Conservation (phyloP, 2,329 filamentous ascomycete species). For the Sodiomyces alkalinus region DNA sequence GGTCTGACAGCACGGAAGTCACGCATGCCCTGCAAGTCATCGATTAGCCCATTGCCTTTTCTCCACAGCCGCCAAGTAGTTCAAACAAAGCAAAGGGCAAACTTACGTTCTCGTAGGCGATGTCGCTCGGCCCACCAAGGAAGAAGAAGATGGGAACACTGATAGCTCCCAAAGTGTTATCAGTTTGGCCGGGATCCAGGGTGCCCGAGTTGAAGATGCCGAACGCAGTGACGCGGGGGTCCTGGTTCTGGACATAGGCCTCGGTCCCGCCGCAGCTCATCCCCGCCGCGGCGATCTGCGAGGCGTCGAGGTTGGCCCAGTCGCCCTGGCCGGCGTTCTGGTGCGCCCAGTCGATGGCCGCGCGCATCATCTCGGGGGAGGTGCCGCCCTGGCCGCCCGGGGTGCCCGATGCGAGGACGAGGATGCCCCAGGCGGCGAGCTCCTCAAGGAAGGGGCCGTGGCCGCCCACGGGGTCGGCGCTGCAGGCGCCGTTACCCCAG, state of each 20-base stretch:
- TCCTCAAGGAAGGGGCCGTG: conserved; percentile 10
- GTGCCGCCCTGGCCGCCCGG: conserved; percentile 8
- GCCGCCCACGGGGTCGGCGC: conserved; percentile 8
- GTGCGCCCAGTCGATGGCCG: conserved; percentile 10
- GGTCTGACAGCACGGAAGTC: no score
- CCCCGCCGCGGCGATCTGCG: conserved; percentile 13
- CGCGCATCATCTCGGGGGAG: conserved; percentile 11
- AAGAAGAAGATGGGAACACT: conserved; percentile 9
- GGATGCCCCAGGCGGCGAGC: conserved; percentile 12
- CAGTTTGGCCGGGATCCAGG: conserved; percentile 3
- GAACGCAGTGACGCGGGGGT: conserved; percentile 10
- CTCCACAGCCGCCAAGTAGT: no score
- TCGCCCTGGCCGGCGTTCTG: conserved; percentile 8
- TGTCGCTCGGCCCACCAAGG: conserved; percentile 8
- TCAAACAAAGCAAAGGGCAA: no score
- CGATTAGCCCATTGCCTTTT: no score
- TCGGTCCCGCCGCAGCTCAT: conserved; percentile 16
- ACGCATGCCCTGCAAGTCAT: no score
- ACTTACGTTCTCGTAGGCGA: no score
- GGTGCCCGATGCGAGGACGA: conserved; percentile 12
- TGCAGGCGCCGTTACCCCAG: conserved; percentile 16
- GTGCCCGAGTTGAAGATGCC: conserved; percentile 13
- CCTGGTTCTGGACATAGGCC: conserved; percentile 11
- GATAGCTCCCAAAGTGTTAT: no score
- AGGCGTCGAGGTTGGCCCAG: conserved; percentile 12